Base-by-base conservation (phyloP, 805 yeast species). In the Priceomyces haplophilus region DNA sequence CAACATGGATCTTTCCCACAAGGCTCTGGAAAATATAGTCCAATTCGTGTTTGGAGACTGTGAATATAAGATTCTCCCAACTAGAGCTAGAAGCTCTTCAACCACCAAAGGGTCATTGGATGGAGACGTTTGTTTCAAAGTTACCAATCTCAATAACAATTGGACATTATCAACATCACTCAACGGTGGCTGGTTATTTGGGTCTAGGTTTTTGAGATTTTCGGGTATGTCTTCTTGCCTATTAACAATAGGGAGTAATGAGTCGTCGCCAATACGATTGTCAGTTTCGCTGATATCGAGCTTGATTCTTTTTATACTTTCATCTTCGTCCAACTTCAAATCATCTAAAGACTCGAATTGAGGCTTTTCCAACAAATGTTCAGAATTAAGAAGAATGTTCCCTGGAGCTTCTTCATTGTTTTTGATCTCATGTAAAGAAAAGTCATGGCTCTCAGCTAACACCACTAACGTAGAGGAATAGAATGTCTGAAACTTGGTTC, bases 1-100 rank as follows among this genome's bases (percentile, higher is more conserved):
- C 29, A 90, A 68, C 16, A 86, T 54, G 6, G 97, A 88, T 59
- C 98, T 78, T 55, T 84, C 86, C 97, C 97, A 93, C 34, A 93
- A 67, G 0, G 95, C 85, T 48, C 90, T 73, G 2, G 90, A 79
- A 54, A 82, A 88, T 3, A 91, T 61, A 1, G 85, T 65, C 89
- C 96, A 89, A 60, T 87, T 85, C 13, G 78, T 74, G 1, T 66
- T 49, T 3, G 67, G 64, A 3, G 58, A 55, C 8, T 75, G 72
- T 38, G 78, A 69, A 61, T 76, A 77, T 16, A 91, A 66, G 8
- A 91, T 75, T 52, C 99, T 76, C 36, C 78, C 76, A 2, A 86
- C 83, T 32, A 88, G 63, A 0, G 97, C 91, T 49, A 77, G 60
- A n/a, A 89, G 65, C 57, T 90, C 96, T 64, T 89, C 96, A 47